Percentiles rank a stretch among this genome's conserved stretches.
Evolutionary conservation across 306 rosid genomes (phyloP).

Genomic region (Myrica gale): DNA sequence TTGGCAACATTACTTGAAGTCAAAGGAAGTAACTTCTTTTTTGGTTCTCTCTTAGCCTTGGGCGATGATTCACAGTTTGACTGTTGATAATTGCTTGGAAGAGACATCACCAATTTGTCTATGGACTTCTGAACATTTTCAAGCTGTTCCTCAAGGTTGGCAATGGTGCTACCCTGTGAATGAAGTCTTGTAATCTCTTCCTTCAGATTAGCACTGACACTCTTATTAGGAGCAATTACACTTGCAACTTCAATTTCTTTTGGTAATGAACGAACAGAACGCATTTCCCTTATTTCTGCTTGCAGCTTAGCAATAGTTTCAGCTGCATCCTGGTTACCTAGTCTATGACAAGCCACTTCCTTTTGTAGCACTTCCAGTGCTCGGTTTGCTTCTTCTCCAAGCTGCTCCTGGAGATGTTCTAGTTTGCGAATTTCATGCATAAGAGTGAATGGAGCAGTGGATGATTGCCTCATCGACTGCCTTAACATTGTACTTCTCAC

Average conservation of each 20-base stretch:
- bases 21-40: slow-evolving; percentile 79
- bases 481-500: slow-evolving; percentile 61
- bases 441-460: slow-evolving; percentile 93
- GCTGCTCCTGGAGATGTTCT: slow-evolving; percentile 98
- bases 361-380: slow-evolving; percentile 95
- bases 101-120: slow-evolving; percentile 97
- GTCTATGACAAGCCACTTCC: slow-evolving; percentile 98
- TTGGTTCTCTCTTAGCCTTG: slow-evolving; percentile 68
- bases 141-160: slow-evolving; percentile 95
- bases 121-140: slow-evolving; percentile 98
- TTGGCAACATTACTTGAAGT: slow-evolving; percentile 60
- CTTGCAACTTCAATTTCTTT: slow-evolving; percentile 77
- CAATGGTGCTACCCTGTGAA: slow-evolving; percentile 96
- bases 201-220: slow-evolving; percentile 96
- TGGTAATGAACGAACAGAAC: slow-evolving; percentile 52
- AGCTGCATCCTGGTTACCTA: slow-evolving; percentile 98
- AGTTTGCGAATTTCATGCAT: slow-evolving; percentile 99
- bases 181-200: slow-evolving; percentile 97
- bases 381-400: slow-evolving; percentile 96
- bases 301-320: slow-evolving; percentile 98
- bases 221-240: slow-evolving; percentile 62
- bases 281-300: slow-evolving; percentile 92
- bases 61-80: slow-evolving; percentile 52
- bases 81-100: slow-evolving; percentile 70
- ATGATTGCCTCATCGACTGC: slow-evolving; percentile 92